These are phyloP conservation scores for Mucor racemosus DNA, from an alignment of 371 early-diverging fungal species.

Conservation along the genomic window DNA sequence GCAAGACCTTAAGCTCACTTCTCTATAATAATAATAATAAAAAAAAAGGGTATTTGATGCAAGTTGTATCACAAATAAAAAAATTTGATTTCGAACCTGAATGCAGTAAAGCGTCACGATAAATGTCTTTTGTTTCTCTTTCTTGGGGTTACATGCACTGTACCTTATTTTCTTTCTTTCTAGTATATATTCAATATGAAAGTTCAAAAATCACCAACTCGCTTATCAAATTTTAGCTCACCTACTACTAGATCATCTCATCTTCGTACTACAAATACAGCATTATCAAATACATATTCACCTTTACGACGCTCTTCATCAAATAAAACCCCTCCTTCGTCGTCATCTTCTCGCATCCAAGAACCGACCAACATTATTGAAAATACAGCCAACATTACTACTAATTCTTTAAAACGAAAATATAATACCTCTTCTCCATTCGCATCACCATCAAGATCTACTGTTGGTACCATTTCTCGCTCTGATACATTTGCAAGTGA, in stretches of 20 bases:
- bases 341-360: not conserved
- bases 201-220: constrained; percentile 4
- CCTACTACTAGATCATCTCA: not conserved
- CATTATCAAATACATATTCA: not conserved
- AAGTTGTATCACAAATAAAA: too few species aligned
- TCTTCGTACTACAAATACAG: not conserved
- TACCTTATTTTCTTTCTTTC: not conserved
- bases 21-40: too few species aligned
- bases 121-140: too few species aligned
- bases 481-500: constrained; percentile 16
- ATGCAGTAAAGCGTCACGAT: not conserved
- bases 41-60: too few species aligned
- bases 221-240: not conserved
- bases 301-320: not conserved
- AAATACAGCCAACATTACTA: not conserved
- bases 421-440: not conserved
- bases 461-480: not conserved
- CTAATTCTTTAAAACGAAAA: not conserved
- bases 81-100: too few species aligned
- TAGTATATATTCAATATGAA: not conserved
- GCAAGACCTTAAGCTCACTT: too few species aligned
- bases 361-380: not conserved
- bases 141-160: not conserved
- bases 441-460: not conserved
- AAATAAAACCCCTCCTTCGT: not conserved